These are phyloP conservation scores for Hysterium pulicare DNA, from an alignment of 2,329 filamentous ascomycete genomes.

Conservation along the genomic window DNA sequence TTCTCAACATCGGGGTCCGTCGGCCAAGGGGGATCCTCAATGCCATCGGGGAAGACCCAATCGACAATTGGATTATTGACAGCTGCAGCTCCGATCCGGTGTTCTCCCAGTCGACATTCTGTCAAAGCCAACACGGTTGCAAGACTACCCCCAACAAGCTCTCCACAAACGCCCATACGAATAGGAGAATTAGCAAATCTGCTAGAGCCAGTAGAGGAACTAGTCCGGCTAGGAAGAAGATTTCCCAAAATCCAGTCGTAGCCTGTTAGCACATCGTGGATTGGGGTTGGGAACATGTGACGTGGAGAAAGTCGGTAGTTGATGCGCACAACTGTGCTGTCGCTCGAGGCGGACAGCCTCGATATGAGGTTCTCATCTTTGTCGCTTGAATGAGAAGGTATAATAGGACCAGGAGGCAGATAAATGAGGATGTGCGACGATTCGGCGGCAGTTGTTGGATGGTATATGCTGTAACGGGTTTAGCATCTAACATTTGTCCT, in stretches of 20 bases:
- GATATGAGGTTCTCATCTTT: conserved; percentile 32
- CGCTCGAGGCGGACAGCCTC: conserved; percentile 33
- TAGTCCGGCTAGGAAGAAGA: conserved; percentile 20
- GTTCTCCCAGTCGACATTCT: conserved; percentile 42
- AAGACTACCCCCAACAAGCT: conserved; percentile 47
- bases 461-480: conserved; percentile 38
- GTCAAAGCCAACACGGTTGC: conserved; percentile 50
- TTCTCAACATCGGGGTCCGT: conserved; percentile 7
- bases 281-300: conserved; percentile 42
- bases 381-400: conserved; percentile 15
- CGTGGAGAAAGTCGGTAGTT: conserved; percentile 42
- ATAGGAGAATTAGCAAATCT: conserved; percentile 19
- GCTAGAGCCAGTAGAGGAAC: conserved; percentile 5
- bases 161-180: conserved; percentile 45
- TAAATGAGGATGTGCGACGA: conserved; percentile 38
- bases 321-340: conserved; percentile 42
- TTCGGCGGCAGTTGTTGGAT: conserved; percentile 18
- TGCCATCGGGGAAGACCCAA: conserved; percentile 47
- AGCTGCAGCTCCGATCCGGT: conserved; percentile 44
- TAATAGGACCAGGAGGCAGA: conserved; percentile 42
- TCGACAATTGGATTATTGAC: conserved; percentile 48
- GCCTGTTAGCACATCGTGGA: conserved; percentile 46
- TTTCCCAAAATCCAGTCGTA: conserved; percentile 48
- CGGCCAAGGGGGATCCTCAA: conserved; percentile 25
- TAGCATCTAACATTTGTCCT: too few relatives aligned